Evolutionary conservation across 2,329 filamentous ascomycete species (phyloP), one percentile per base, ranked within the genome.

Genomic region (Neoascochyta sp.): DNA sequence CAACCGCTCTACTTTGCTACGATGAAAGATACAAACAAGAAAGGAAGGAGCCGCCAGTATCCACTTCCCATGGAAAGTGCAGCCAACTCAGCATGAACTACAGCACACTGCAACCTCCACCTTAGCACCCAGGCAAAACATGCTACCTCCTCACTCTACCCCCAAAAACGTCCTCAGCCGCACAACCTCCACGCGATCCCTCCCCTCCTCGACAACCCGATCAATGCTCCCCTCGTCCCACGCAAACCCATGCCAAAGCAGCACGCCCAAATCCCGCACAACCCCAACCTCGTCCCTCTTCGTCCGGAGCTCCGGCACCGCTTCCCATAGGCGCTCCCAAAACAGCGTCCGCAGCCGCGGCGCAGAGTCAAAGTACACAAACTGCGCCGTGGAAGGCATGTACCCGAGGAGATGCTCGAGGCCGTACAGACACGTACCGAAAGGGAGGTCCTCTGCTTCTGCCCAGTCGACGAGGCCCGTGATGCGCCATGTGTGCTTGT

Each of bases 241-340:
- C 3, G 77, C 76, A 48, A 76, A 77, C 1, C 77, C 78, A 52
- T 75, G 69, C 78, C 79, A 82, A 3, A 82, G 63, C 11, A 82
- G 38, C 5, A 81, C 66, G 0, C 79, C 78, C 11, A 80, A 43
- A 52, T 65, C 51, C 64, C 68, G 68, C 9, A 75, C 69, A 21
- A 67, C 41, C 30, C 49, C 50, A 1, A 76, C 56, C 1, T 62
- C 61, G 4, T 60, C 47, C 9, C 59, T 21, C 2, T 60, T 36
- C 7, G 55, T 34, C 9, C 44, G 40, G 7, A 75, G 43, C 11
- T 57, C 56, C 0, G 65, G 61, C 2, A 68, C 45, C 4, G 59
- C 42, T 1, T 48, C 45, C 10, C 47, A 33, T 19, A 76, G 38
- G 14, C 52, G 48, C 3, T 43, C 31, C 76, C 75, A 81, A 45